Conservation (phyloP, 768 basidiomycete species). For the Tricholoma terreum region DNA sequence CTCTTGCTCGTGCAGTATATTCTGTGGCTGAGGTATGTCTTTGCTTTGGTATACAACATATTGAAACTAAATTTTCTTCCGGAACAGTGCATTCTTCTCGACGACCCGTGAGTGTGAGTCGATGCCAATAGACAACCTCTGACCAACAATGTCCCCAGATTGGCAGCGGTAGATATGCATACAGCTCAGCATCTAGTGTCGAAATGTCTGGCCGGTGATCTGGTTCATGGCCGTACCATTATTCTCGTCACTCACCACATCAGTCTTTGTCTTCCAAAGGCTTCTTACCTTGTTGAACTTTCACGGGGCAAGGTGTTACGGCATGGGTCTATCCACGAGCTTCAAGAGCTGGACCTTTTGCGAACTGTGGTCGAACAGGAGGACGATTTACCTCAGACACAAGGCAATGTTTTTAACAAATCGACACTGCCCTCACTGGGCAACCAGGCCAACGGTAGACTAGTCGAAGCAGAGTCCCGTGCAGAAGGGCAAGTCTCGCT, state of each 20-base stretch:
- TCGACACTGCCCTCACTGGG: constrained; percentile 1
- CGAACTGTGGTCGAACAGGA: constrained; percentile 43
- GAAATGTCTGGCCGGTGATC: constrained; percentile 57
- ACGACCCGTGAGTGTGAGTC: constrained; percentile 57
- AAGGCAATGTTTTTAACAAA: constrained; percentile 20
- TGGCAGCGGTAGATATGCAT: constrained; percentile 77
- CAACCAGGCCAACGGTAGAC: constrained; percentile 39
- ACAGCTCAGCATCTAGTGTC: constrained; percentile 68
- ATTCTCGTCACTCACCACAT: constrained; percentile 86
- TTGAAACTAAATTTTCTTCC: background rate
- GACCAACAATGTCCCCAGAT: constrained; percentile 26
- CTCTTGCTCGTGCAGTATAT: constrained; percentile 78
- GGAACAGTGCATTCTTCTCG: constrained; percentile 55
- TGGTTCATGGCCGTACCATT: constrained; percentile 66
- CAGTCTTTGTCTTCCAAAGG: constrained; percentile 63
- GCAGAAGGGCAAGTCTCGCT: constrained; percentile 65
- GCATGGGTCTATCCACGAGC: constrained; percentile 48
- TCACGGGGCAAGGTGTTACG: constrained; percentile 45
- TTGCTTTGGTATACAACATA: background rate
- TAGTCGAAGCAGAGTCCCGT: constrained; percentile 59
- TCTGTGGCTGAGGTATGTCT: constrained; percentile 54
- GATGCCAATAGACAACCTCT: constrained; percentile 8
- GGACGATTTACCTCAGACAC: constrained; percentile 28
- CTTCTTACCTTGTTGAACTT: constrained; percentile 66
- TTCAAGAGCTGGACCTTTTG: constrained; percentile 42